Evolutionary conservation across 2,329 filamentous ascomycete species (phyloP), one percentile per base, ranked within the genome.

Genomic region (Atkinsonella texensis): DNA sequence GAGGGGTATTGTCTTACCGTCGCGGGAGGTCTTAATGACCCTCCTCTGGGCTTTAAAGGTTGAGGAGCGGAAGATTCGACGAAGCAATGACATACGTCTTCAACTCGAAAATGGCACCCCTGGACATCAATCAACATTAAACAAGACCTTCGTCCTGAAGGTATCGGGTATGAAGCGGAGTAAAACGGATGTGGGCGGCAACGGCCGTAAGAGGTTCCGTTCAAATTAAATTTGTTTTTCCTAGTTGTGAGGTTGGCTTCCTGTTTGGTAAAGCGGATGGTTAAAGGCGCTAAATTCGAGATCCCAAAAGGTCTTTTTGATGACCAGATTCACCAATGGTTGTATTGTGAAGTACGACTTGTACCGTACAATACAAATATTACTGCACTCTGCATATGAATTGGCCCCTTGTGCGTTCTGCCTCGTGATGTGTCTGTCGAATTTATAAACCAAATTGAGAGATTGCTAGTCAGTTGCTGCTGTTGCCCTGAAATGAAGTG

Each of bases 1-100:
- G 48, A 63, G 62, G 51, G 62, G 62, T 56, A 66, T 66, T 52
- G 53, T 59, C 50, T 64, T 74, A 56, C 74, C 74, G 58, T 73
- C 74, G 31, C 69, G 63, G 58, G 74, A 77, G 60, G 66, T 69
- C 42, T 63, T 78, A 55, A 59, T 77, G 57, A 70, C 75, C 8
- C 62, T 78, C 33, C 55, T 73, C 53, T 77, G 73, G 72, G 65
- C 67, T 52, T 59, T 77, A 7, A 65, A 63, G 51, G 62, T 71
- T 41, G 70, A 76, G 58, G 67, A 71, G 57, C 60, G 62, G 52
- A 70, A 63, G 59, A 63, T 68, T 43, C 55, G 51, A 48, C 57
- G 54, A 39, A 59, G 54, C 55, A 54, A 57, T 28, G 46, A 52
- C 47, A 53, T 53, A 52, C 49, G 48, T 57, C 53, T 60, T 55